A percentile compares a stretch with the other conserved stretches of the same genome.
These are phyloP conservation scores for Ambrosia artemisiifolia DNA, from an alignment of 129 eudicot genomes.

Conservation along the genomic window DNA sequence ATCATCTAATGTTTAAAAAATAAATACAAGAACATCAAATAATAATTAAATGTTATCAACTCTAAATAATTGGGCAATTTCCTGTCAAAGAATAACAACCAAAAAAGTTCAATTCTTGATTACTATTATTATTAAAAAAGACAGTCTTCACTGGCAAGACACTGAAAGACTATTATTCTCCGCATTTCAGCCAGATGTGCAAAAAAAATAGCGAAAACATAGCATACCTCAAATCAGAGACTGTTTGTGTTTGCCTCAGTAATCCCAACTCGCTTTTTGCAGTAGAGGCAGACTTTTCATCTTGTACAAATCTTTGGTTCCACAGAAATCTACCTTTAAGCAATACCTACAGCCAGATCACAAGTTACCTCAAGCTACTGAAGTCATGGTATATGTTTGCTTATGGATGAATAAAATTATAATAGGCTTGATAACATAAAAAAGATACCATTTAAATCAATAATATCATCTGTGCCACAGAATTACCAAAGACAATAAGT, in stretches of 20 bases:
- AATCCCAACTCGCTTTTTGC: slow-evolving; percentile 76
- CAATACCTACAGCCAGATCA: slow-evolving; percentile 42
- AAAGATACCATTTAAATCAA: background rate
- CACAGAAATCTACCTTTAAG: slow-evolving; percentile 69
- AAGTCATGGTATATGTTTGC: background rate
- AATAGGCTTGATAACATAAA: background rate
- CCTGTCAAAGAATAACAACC: background rate
- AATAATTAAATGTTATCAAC: background rate
- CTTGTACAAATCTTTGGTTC: slow-evolving; percentile 46
- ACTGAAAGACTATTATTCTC: slow-evolving; percentile 4
- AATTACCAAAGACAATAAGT: background rate
- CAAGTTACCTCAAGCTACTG: background rate
- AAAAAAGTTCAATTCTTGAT: background rate
- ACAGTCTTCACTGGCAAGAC: slow-evolving; percentile 5
- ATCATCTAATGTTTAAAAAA: slow-evolving; percentile 1
- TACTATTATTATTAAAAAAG: background rate
- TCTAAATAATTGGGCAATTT: background rate
- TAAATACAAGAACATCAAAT: background rate
- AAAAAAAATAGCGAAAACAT: background rate
- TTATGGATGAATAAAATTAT: background rate
- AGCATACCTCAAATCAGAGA: slow-evolving; percentile 70
- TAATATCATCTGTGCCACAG: background rate
- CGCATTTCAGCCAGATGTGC: slow-evolving; percentile 7
- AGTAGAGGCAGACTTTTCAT: slow-evolving; percentile 46
- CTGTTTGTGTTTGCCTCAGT: slow-evolving; percentile 68